Evolutionary conservation across 2,329 filamentous ascomycete genomes (phyloP).

Genomic region (Metarhizium robertsii): DNA sequence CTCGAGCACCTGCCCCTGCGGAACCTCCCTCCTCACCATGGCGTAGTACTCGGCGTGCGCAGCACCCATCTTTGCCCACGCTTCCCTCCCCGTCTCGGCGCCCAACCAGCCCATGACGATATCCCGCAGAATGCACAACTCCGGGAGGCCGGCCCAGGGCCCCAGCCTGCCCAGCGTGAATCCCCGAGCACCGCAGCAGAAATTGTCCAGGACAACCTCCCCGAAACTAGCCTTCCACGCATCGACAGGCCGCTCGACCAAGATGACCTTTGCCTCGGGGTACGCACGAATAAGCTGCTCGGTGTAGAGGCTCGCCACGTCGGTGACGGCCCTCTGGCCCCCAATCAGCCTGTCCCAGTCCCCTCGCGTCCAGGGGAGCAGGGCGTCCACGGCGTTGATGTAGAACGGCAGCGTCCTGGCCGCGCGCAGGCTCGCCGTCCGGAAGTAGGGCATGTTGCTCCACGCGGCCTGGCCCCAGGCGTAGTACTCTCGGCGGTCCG

Average conservation of each 20-base stretch:
- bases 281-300: background rate
- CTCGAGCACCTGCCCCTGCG: slow-evolving; percentile 13
- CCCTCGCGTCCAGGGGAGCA: background rate
- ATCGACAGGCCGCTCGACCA: background rate
- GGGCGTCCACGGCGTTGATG: background rate
- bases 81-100: background rate
- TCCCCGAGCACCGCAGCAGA: background rate
- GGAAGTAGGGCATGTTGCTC: background rate
- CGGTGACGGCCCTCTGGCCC: background rate
- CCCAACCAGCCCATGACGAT: background rate
- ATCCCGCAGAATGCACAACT: background rate
- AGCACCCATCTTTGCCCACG: background rate
- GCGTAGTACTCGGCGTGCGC: background rate
- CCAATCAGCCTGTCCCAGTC: background rate
- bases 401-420: background rate
- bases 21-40: slow-evolving; percentile 10
- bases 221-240: background rate
- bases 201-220: background rate
- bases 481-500: slow-evolving; percentile 9
- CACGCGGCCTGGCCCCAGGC: slow-evolving; percentile 5
- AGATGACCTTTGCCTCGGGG: background rate
- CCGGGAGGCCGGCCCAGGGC: background rate
- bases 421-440: slow-evolving; percentile 2
- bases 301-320: background rate
- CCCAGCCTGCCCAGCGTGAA: background rate